Base-by-base conservation (phyloP, 202 grass and related monocot genomes). In the Panicum hallii region DNA sequence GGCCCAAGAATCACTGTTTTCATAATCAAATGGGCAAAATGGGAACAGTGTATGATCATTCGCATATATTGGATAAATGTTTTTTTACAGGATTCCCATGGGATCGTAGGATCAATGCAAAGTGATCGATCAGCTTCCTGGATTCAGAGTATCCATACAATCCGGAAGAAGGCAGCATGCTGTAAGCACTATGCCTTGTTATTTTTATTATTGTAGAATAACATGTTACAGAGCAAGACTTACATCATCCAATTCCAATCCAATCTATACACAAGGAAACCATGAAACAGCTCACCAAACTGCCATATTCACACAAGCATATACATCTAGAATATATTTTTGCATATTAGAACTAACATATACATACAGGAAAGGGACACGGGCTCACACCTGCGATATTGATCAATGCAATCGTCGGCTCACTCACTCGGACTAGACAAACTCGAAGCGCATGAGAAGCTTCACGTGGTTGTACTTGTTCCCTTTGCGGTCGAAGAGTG, bases 381-480 rank as follows among this genome's bases (percentile, higher is more conserved):
- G 2, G 23, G 62, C 14, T 11, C 47, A 66, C 32, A 34, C 13
- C 61, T 63, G 61, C 28, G 32, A 57, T 57, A 57, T 57, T 57
- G 9, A 57, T 61, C 58, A 63, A n/a, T 3, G 20, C 55, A 8
- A 17, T 28, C 26, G 60, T 13, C 20, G 36, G 36, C 36, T 38
- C 36, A 38, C 36, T 38, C 32, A 32, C 32, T 32, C 32, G 2
- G 46, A 11, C 79, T 73, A 91, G 2, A 76, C 78, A 15, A 95
- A 91, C 76, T 93, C 86, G 49, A 95, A 91, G 44, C 90, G 83
- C 93, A 95, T 93, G 65, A 95, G 83, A 43, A 95, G 93, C 80
- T 88, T 95, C 0, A 88, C 91, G 42, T 85, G 66, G 19, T 82
- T 84, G 32, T 64, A 78, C 70, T 63, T 82, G 47, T 15, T 79